Evolutionary conservation across 441 rosid genomes (phyloP).

Genomic region (Jatropha podagrica): DNA sequence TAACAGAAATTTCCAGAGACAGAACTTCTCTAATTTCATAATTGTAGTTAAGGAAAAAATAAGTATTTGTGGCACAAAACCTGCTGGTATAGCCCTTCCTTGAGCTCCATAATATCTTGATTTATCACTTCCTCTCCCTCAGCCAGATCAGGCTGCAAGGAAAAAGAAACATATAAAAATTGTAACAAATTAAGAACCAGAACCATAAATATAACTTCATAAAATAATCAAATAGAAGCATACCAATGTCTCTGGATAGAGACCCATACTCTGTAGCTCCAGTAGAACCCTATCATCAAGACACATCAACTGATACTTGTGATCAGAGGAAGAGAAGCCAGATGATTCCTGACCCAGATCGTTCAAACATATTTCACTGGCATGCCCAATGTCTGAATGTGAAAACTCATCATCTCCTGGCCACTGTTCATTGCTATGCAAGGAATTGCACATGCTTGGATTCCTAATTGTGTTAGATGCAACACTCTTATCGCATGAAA

Average conservation of each 20-base stretch:
- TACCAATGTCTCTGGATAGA: constrained; percentile 85
- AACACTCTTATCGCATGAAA: constrained; percentile 63
- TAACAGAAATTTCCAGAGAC: neutral
- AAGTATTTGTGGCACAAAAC: constrained; percentile 31
- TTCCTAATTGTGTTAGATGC: constrained; percentile 53
- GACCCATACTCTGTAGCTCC: constrained; percentile 87
- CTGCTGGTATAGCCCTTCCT: constrained; percentile 69
- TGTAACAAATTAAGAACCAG: constrained; percentile 12
- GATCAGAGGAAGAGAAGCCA: constrained; percentile 47
- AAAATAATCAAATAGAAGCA: constrained; percentile 21
- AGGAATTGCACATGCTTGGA: constrained; percentile 54
- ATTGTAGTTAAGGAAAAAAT: neutral
- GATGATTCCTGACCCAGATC: constrained; percentile 51
- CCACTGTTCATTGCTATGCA: constrained; percentile 64
- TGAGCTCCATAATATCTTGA: constrained; percentile 62
- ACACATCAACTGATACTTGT: constrained; percentile 65
- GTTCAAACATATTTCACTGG: constrained; percentile 50
- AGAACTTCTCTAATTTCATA: neutral
- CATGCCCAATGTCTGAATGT: constrained; percentile 51
- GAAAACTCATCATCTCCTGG: constrained; percentile 56
- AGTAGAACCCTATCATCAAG: constrained; percentile 74
- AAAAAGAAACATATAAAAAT: constrained; percentile 11
- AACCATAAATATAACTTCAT: neutral
- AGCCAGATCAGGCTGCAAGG: constrained; percentile 84
- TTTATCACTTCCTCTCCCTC: constrained; percentile 71